These are phyloP conservation scores for Paecilomyces formosus DNA, from an alignment of 2,329 filamentous ascomycete species.

Conservation along the genomic window DNA sequence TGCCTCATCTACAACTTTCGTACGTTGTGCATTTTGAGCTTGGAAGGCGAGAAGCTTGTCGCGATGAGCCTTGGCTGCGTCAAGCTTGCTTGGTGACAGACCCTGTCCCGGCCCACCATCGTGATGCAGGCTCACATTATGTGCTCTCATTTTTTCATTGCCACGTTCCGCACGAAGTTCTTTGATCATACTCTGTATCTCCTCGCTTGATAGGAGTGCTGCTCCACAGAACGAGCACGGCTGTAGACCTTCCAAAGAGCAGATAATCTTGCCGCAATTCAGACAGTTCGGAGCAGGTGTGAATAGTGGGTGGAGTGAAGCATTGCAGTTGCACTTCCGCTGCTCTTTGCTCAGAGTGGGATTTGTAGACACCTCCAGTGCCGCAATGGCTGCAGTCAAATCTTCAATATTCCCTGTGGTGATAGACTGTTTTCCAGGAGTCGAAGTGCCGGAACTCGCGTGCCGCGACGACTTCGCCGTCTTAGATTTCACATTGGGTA, in stretches of 20 bases:
- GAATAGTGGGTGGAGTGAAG: constrained; percentile 76
- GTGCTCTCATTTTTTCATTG: constrained; percentile 73
- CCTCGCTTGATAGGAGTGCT: constrained; percentile 61
- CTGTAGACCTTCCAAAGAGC: constrained; percentile 85
- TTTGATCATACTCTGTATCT: constrained; percentile 78
- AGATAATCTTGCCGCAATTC: constrained; percentile 89
- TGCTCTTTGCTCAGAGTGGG: constrained; percentile 59
- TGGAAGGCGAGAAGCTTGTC: constrained; percentile 78
- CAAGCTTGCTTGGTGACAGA: constrained; percentile 48
- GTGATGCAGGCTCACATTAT: constrained; percentile 51
- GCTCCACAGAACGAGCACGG: constrained; percentile 86
- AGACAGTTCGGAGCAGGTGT: constrained; percentile 90
- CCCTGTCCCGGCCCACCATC: constrained; percentile 23
- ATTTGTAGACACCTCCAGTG: constrained; percentile 87
- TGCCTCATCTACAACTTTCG: constrained; percentile 80
- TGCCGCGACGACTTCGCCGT: constrained; percentile 64
- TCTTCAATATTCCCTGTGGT: constrained; percentile 47
- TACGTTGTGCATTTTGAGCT: constrained; percentile 74
- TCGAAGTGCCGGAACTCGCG: constrained; percentile 67
- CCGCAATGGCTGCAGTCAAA: constrained; percentile 70
- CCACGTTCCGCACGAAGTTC: constrained; percentile 80
- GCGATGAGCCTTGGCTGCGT: constrained; percentile 66
- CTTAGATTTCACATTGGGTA: constrained; percentile 53
- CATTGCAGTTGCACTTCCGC: constrained; percentile 79
- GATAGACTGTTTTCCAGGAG: constrained; percentile 49